Base-by-base conservation (phyloP, 208 protist species). In the Trypanosoma lewisi region DNA sequence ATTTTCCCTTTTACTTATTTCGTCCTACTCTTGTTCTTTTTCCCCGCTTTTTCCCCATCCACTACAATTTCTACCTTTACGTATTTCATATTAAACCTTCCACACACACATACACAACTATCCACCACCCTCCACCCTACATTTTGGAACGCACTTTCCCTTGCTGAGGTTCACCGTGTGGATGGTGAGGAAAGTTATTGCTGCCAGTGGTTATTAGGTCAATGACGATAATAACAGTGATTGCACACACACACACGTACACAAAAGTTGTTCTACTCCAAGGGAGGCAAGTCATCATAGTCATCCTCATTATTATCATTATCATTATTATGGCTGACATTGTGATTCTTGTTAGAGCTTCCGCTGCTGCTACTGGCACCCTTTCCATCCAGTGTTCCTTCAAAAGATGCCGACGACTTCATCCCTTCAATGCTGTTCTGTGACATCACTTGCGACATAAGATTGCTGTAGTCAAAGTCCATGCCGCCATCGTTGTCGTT, bases 381-480 rank as follows among this genome's bases (percentile, higher is more conserved):
- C 9, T 17, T 47, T 17, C 2, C 19, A 7, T 59, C 55, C 42
- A 34, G 23, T 52, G 3, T 9, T 5, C 44, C 27, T 19, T 2
- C 0, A 1, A 28, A 23, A 51, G 28, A 3, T 3, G 42, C 25
- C 68, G 25, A 76, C 63, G 31, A 66, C 78, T 52, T 73, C 73
- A 47, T 77, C 59, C 34, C 70, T 51, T n/a, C 82, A 25, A 67
- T 67, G 50, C 33, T 30, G 59, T 57, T 45, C 45, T 57, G 55
- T 42, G 36, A 49, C 72, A 63, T 76, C 61, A 71, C 72, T 47
- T 64, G 59, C 21, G 67, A 48, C 67, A 73, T 73, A 23, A 73
- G 58, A 39, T 77, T 65, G 9, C 55, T 63, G 42, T 73, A 74
- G 34, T 58, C 57, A 45, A 75, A 45, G 37, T 62, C 73, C 33